Evolutionary conservation across 176 grass and related monocot genomes (phyloP), one percentile per base, ranked within the genome.

Genomic region (Dactylis glomerata): DNA sequence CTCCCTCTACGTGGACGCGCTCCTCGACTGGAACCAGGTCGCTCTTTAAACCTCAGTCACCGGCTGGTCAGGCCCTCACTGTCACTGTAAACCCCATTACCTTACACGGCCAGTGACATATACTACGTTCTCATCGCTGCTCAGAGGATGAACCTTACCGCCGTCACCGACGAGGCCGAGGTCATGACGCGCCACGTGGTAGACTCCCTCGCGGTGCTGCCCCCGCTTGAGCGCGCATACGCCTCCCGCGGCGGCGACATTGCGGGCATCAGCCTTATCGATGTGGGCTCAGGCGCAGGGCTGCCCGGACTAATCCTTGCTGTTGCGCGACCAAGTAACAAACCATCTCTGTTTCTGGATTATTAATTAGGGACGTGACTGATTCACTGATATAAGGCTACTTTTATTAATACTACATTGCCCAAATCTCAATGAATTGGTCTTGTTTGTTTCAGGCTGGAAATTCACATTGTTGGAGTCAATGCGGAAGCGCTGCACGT

Each of bases 111-210:
- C 10, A 28, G 5, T 66, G 26, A 2, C 13, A n/a, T 52, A 1
- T 47, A 19, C 27, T 66, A 14, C 31, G 33, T 42, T 58, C 49
- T 55, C 16, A 45, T 68, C 37, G 44, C 41, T 87, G 76, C 26
- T 33, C 84, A 98, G 96, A 90, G 70, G 75, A 95, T 99, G 93
- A 99, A 99, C 72, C 89, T 99, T 37, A 99, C 93, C 33, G 96
- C 95, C 59, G 89, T 92, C 65, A 93, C 77, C 6, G 91, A 92
- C 50, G 87, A 92, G 85, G 63, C 52, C 73, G 85, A 95, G 77
- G 95, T 98, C 50, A 98, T 98, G 95, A 88, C 76, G 51, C 90
- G 95, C 38, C 95, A 98, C 75, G 92, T 98, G 19, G 87, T 41
- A 0, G 92, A 98, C 83, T 95, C 92, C 10, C 84, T 98, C 20